Evolutionary conservation across 768 basidiomycete genomes (phyloP).

Genomic region (Tulasnella sp.): DNA sequence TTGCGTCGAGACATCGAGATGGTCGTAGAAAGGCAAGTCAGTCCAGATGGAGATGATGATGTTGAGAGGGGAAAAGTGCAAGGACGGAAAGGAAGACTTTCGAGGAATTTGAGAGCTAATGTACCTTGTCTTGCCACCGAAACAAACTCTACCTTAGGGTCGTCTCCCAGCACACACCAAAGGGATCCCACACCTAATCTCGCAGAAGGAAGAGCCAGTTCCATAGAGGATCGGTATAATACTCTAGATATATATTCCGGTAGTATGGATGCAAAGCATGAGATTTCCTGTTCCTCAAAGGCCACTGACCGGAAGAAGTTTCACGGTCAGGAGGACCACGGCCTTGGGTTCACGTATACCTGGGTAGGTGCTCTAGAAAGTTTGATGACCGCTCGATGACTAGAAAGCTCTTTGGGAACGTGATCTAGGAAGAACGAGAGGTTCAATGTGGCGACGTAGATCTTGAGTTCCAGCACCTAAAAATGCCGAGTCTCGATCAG

Average conservation of each 20-base stretch:
- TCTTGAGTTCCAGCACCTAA: not conserved
- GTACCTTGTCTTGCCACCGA: not conserved
- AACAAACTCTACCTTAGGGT: not conserved
- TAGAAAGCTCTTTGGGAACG: not conserved
- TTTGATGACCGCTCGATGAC: not conserved
- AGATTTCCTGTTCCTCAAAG: too few relatives aligned
- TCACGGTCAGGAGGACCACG: not conserved
- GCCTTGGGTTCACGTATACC: not conserved
- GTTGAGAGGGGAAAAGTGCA: not conserved
- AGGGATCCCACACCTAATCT: too few relatives aligned
- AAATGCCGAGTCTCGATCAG: not conserved
- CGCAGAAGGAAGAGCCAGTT: too few relatives aligned
- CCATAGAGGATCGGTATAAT: too few relatives aligned
- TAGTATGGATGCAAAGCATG: too few relatives aligned
- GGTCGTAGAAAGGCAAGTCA: not conserved
- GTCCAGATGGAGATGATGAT: not conserved
- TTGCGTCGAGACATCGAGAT: slow-evolving; percentile 1
- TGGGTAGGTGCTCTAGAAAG: not conserved
- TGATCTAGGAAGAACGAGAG: not conserved
- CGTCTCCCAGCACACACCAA: too few relatives aligned
- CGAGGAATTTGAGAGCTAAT: not conserved
- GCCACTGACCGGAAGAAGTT: too few relatives aligned
- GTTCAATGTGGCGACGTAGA: not conserved
- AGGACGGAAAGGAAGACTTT: not conserved
- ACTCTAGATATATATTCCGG: too few relatives aligned